Evolutionary conservation across 2,329 filamentous ascomycete genomes (phyloP).

Genomic region (Metarhizium humberi): DNA sequence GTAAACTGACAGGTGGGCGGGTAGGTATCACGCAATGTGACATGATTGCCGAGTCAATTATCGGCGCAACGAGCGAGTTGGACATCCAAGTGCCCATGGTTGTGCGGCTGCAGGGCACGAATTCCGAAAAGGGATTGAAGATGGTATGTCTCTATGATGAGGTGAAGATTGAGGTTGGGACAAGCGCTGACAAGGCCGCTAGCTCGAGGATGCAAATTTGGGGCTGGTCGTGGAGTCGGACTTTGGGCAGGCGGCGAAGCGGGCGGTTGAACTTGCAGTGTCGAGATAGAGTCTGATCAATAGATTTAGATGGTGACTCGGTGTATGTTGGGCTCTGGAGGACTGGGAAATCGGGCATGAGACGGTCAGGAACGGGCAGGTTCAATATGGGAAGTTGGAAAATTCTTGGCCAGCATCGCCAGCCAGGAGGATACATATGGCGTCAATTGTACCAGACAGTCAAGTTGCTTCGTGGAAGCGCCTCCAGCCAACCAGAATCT

Average conservation of each 20-base stretch:
- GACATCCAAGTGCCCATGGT: constrained; percentile 33
- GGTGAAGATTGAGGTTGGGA: background rate
- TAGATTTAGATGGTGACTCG: no score
- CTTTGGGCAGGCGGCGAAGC: constrained; percentile 26
- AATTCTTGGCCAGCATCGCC: no score
- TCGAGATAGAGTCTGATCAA: background rate
- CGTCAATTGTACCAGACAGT: no score
- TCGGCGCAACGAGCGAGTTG: constrained; percentile 28
- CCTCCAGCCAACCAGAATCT: background rate
- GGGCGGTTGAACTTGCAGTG: constrained; percentile 22
- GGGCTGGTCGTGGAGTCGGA: constrained; percentile 28
- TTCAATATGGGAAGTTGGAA: no score
- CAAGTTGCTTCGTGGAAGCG: no score
- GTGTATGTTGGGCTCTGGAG: no score
- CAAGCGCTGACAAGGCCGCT: background rate
- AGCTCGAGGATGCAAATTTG: constrained; percentile 26
- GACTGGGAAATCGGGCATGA: no score
- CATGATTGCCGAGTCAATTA: constrained; percentile 41
- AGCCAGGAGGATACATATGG: no score
- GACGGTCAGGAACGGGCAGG: no score
- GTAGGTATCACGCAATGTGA: constrained; percentile 38
- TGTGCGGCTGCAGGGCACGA: constrained; percentile 37
- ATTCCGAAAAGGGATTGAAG: constrained; percentile 29
- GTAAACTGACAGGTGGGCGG: background rate
- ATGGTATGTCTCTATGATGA: constrained; percentile 22